These are phyloP conservation scores for Millerozyma miso DNA, from an alignment of 805 yeast species.

Conservation along the genomic window DNA sequence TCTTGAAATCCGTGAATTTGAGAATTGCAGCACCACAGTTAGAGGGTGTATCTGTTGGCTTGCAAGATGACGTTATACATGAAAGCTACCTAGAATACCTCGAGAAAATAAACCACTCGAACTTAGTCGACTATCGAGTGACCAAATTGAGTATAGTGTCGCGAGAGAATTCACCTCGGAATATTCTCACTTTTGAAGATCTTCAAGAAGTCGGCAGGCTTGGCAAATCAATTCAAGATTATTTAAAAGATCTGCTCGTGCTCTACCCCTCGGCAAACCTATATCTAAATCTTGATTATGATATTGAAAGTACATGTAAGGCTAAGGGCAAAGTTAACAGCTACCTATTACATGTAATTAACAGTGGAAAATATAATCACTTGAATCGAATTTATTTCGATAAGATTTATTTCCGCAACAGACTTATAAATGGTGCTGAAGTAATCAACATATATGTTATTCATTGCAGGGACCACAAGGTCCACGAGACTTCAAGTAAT, in stretches of 20 bases:
- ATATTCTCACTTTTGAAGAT: neutral
- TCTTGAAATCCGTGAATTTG: constrained; percentile 23
- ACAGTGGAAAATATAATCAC: constrained; percentile 19
- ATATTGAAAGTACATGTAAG: neutral
- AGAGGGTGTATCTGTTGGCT: neutral
- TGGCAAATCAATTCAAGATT: neutral
- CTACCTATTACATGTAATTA: constrained; percentile 18
- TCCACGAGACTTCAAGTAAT: neutral
- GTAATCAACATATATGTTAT: constrained; percentile 19
- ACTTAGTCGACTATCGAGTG: constrained; percentile 2
- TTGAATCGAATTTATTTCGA: constrained; percentile 23
- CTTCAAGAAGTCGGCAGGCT: neutral
- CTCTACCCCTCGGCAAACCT: constrained; percentile 10
- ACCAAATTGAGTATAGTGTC: neutral
- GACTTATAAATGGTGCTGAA: constrained; percentile 24
- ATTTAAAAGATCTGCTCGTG: constrained; percentile 1
- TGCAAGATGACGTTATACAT: neutral
- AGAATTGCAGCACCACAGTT: constrained; percentile 9
- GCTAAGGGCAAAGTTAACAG: constrained; percentile 4
- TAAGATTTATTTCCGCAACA: constrained; percentile 21
- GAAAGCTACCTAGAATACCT: neutral
- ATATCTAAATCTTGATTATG: neutral
- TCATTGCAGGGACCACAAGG: constrained; percentile 7
- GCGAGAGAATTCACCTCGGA: neutral
- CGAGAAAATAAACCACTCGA: neutral